Conservation (phyloP, 768 basidiomycete genomes). For the Leccinum olivaceopallidum region DNA sequence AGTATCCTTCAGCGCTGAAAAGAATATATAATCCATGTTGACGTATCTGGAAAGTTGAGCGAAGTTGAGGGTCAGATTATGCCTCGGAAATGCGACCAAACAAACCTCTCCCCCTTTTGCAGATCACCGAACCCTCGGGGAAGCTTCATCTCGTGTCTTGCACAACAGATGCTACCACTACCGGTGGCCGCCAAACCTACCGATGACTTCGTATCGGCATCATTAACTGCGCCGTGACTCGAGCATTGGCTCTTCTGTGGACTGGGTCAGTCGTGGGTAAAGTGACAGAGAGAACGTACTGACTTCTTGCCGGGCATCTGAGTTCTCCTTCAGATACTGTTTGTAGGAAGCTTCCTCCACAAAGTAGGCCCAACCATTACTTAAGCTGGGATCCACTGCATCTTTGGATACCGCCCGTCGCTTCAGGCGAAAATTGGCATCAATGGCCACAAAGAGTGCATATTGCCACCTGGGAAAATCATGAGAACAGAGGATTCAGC, state of each 20-base stretch:
- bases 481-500: too few relatives aligned
- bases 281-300: background rate
- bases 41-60: too few relatives aligned
- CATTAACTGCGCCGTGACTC: slow-evolving; percentile 9
- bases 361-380: background rate
- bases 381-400: background rate
- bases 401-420: background rate
- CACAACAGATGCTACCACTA: too few relatives aligned
- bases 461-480: too few relatives aligned
- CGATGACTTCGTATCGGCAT: too few relatives aligned
- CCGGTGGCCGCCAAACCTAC: background rate
- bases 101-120: too few relatives aligned
- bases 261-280: background rate
- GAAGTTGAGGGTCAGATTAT: too few relatives aligned
- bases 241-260: background rate
- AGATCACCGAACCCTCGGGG: too few relatives aligned
- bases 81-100: too few relatives aligned
- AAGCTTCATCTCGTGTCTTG: background rate
- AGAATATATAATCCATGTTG: too few relatives aligned
- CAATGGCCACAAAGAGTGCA: background rate
- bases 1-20: too few relatives aligned
- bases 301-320: background rate
- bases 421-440: background rate
- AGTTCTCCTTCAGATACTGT: background rate
- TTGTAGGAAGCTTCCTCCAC: background rate